Base-by-base conservation (phyloP, 2,329 filamentous ascomycete genomes). In the Cercospora sp. region DNA sequence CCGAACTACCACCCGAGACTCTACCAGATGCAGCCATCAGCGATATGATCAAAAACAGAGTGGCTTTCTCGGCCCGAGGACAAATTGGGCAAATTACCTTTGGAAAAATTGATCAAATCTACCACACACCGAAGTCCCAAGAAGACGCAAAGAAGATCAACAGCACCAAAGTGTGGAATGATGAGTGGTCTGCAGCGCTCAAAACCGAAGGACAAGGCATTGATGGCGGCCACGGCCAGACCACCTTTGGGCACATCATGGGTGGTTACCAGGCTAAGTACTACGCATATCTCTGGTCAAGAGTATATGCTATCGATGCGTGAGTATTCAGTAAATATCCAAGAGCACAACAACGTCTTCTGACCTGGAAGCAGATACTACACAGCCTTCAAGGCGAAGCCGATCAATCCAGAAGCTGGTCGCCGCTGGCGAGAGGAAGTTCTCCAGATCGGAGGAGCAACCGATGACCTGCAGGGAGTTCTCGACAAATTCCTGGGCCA, bases 281-380 rank as follows among this genome's bases (percentile, higher is more conserved):
- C 10, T 66, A 66, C 10, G 5, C 39, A 5, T 67, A 67, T 59
- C 57, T 57, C 9, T 67, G 65, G 65, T 92, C 89, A 0, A 86
- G 91, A 78, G 91, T 94, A 18, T 93, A 93, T 80, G 91, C 89
- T 20, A 86, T 89, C 30, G 91, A 94, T 79, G 93, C 94, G 90
- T 94, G 10, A 59, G 55, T 59, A 23, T n/a, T 18, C 3, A 23
- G 26, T 8, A 20, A 6, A 33, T n/a, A 30, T 28, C 30, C 8
- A 20, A 31, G 3, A 59, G 10, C 16, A 7, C 8, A n/a, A 7
- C 9, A 3, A 8, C 13, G 5, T 28, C 12, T 30, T 55, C 55
- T 59, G 16, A 59, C 28, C n/a, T 31, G 30, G 3, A 7, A n/a
- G 18, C 55, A 59, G 55, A 18, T 59, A 93, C 83, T 88, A 91